Conservation (phyloP, 23 red algal species). For the Cyanidioschyzon merolae region DNA sequence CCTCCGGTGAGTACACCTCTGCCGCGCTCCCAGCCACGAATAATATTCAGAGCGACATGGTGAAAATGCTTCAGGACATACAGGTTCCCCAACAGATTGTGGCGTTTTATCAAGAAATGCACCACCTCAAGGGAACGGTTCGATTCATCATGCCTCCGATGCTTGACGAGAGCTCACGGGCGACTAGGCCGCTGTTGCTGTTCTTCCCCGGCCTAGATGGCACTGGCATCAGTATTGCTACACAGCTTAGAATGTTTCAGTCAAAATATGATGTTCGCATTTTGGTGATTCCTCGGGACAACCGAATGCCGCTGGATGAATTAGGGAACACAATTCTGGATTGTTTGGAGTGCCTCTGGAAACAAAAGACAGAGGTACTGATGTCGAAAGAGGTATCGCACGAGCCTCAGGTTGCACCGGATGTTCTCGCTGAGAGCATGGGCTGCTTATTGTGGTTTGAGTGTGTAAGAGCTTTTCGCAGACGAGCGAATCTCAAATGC, state of each 20-base stretch:
- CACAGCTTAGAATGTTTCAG: slow-evolving; percentile 35
- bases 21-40: background rate
- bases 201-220: slow-evolving; percentile 95
- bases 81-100: background rate
- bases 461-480: background rate
- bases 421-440: slow-evolving; percentile 29
- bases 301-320: slow-evolving; percentile 12
- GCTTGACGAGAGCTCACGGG: background rate
- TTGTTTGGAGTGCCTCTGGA: background rate
- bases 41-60: too few relatives aligned
- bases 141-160: background rate
- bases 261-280: slow-evolving; percentile 45
- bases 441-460: slow-evolving; percentile 19
- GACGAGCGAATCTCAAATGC: background rate
- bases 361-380: background rate
- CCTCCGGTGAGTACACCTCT: background rate
- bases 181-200: slow-evolving; percentile 35
- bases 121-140: background rate
- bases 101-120: background rate
- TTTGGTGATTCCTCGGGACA: slow-evolving; percentile 41
- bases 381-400: background rate
- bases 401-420: background rate
- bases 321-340: background rate
- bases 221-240: slow-evolving; percentile 48
- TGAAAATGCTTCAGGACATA: background rate